Base-by-base conservation (phyloP, 352 stramenopile genomes). In the Pythium diclinum region DNA sequence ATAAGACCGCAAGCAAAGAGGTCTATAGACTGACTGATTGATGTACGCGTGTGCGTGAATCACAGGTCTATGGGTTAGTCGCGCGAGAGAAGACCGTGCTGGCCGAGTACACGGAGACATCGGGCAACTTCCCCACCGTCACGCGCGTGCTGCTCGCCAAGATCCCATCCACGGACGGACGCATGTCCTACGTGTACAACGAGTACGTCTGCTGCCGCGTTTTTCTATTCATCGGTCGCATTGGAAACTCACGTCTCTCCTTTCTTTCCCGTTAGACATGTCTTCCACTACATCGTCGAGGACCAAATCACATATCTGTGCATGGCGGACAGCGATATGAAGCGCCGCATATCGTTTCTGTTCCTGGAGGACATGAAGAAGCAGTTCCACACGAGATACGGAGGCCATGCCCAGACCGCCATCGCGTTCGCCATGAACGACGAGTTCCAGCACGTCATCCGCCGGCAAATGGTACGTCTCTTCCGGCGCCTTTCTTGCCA, bases 141-240 rank as follows among this genome's bases (percentile, higher is more conserved):
- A 99, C 97, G 44, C 83, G 97, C 66, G 92, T 99, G 58, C 77
- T 99, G 25, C 77, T 99, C 32, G 87, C 87, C 63, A 99, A 99
- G 72, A 99, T 99, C 75, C 92, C 94, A 21, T 68, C 72, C 25
- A 72, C 85, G 19, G 88, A 99, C 81, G 87, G 92, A 9, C 93
- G 96, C 75, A 98, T 99, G 96, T 98, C 90, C 46, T 99, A 99
- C 80, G 91, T 98, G 34, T 99, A 99, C 74, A 96, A 99, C 83
- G 84, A 97, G 71, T 97, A 86, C 71, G 75, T 75, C 11, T 6
- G 3, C 33, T 77, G 25, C 62, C 59, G 44, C 53, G 25, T 30
- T 7, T 32, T 19, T 52, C 5, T 54, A 11, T 56, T 44, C 30
- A 6, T 7, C 14, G 8, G 3, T 25, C 28, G 23, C 6, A 54